Base-by-base conservation (phyloP, 1,139 yeast genomes). In the Hyphopichia khmerensis region DNA sequence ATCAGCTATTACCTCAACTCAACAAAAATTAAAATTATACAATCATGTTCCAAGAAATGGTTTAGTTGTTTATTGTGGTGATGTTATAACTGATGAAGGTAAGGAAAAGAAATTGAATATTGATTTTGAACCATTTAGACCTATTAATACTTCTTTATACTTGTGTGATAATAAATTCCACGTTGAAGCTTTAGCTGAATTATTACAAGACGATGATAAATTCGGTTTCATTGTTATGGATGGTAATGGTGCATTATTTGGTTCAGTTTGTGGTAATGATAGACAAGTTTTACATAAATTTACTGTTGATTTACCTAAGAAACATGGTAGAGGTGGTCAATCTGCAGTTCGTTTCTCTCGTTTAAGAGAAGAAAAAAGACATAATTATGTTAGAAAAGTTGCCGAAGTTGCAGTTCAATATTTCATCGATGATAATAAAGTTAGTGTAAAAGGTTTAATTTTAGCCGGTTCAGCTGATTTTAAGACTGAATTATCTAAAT, bases 271-370 rank as follows among this genome's bases (percentile, higher is more conserved):
- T 40, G 99, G 99, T 66, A 93, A 93, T 73, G 91, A 96, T 40
- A 84, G 99, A 75, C 97, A 95, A 51, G 87, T 93, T 40, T 75
- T 93, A 62, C 96, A 93, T 69, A 93, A 93, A 69, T 93, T 93
- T 71, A 86, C 96, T 3, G 99, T 93, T 46, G 99, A 93, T 67
- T 78, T 93, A 60, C 99, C 99, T 55, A 93, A 93, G 75, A 93
- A 93, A 87, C 99, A 93, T 77, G 99, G 99, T 59, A 87, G 99
- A 79, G 99, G 99, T 87, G 99, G 99, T 85, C 99, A 93, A 76
- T 93, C 99, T 48, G 99, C 99, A 38, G 66, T 93, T 55, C 98
- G 99, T 88, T 93, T 93, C 77, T 87, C 97, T 36, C 91, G 99
- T 78, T 80, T 93, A 67, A 87, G 99, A 81, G 99, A 93, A 57